Evolutionary conservation across 192 early-diverging fungal species (phyloP).

Genomic region (Coemansia erecta): DNA sequence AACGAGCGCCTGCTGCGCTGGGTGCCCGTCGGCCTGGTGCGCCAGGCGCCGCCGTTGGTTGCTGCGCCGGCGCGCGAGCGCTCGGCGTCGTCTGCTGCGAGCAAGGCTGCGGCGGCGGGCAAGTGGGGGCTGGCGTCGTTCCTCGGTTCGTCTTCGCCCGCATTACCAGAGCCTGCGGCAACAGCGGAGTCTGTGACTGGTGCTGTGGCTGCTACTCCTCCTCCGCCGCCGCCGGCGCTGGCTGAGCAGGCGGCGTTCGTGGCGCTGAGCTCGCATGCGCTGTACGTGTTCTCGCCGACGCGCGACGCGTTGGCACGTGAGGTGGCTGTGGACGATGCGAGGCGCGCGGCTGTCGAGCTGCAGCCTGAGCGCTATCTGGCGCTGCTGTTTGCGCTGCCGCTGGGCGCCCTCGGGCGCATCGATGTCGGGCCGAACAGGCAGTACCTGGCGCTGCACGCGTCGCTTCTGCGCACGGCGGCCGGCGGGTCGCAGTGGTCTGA

Average conservation of each 20-base stretch:
- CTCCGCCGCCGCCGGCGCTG: conserved; percentile 15
- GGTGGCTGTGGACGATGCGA: not conserved
- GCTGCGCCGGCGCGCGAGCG: conserved; percentile 2
- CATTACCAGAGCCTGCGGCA: not conserved
- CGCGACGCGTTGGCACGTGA: conserved; percentile 19
- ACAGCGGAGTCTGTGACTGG: conserved; percentile 3
- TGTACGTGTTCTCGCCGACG: conserved; percentile 43
- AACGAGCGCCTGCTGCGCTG: conserved; percentile 47
- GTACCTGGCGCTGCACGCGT: conserved; percentile 46
- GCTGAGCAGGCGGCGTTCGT: conserved; percentile 46
- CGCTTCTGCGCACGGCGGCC: conserved; percentile 12
- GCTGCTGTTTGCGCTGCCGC: conserved; percentile 31
- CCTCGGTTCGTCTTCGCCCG: conserved; percentile 13
- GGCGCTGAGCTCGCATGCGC: conserved; percentile 45
- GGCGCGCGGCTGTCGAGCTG: conserved; percentile 29
- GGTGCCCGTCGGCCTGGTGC: conserved; percentile 43
- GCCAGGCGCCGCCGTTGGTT: conserved; percentile 24
- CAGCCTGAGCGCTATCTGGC: conserved; percentile 41
- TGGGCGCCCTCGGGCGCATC: conserved; percentile 41
- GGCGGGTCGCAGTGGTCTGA: conserved; percentile 1
- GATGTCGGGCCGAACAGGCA: conserved; percentile 54
- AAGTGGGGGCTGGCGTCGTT: conserved; percentile 42
- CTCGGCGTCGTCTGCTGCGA: not conserved
- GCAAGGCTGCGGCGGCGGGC: conserved; percentile 8
- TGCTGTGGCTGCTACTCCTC: too few relatives aligned